phyloP scores from a whole-genome alignment of 768 basidiomycete species.

The Mycena galopus region DNA sequence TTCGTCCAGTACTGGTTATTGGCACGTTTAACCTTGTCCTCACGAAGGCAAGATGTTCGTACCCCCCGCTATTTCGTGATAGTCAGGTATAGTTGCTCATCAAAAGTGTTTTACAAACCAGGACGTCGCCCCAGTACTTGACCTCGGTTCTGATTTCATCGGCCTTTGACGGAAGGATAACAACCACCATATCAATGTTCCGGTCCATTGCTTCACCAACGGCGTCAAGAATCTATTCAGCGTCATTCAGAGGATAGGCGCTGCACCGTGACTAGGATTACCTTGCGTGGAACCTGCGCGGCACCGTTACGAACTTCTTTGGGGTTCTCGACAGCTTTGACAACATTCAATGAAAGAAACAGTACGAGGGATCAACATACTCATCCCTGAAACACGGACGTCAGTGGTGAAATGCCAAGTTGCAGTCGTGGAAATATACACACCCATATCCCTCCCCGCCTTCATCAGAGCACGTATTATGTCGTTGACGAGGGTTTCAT shows the following conservation, averaged over 20 bases:
- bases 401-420: background rate
- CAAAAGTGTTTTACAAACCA: conserved; percentile 38
- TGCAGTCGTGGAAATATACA: background rate
- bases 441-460: conserved; percentile 30
- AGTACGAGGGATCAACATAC: conserved; percentile 8
- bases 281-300: background rate
- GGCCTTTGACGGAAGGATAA: conserved; percentile 65
- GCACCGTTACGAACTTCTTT: background rate
- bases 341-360: background rate
- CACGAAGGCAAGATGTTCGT: conserved; percentile 54
- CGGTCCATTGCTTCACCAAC: background rate
- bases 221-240: conserved; percentile 3
- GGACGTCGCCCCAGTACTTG: conserved; percentile 70
- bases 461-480: conserved; percentile 5
- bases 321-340: background rate
- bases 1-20: conserved; percentile 71
- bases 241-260: background rate
- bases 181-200: conserved; percentile 55
- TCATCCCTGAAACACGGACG: conserved; percentile 28
- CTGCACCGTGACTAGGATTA: background rate
- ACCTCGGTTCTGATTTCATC: conserved; percentile 58
- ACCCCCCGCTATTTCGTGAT: conserved; percentile 22
- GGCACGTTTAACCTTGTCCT: conserved; percentile 46
- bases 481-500: background rate
- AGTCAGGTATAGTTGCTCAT: background rate